A percentile compares a stretch with the other conserved stretches of the same genome.
Evolutionary conservation across 345 rosid genomes (phyloP).

Genomic region (Cardamine chenopodiifolia): DNA sequence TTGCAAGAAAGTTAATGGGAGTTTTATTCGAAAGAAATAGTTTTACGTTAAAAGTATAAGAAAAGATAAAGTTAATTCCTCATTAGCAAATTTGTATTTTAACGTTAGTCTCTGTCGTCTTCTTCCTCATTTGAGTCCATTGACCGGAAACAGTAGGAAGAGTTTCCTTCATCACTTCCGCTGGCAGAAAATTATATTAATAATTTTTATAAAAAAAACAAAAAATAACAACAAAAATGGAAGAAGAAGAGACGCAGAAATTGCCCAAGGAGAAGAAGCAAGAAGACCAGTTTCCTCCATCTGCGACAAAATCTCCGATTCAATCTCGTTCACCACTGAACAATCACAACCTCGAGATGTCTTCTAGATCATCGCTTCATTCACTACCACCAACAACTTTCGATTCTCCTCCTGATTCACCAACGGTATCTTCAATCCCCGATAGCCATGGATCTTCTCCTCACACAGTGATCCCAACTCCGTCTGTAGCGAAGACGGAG

Average conservation of each 20-base stretch:
- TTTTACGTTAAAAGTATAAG: not conserved
- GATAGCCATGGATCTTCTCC: slow-evolving; percentile 53
- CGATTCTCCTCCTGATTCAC: slow-evolving; percentile 48
- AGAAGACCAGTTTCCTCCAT: no score
- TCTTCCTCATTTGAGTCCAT: slow-evolving; percentile 24
- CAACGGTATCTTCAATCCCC: slow-evolving; percentile 49
- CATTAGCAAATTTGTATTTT: not conserved
- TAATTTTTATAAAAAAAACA: not conserved
- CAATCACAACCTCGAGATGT: slow-evolving; percentile 22
- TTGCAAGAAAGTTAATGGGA: not conserved
- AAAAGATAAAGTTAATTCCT: not conserved
- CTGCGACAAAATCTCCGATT: not conserved
- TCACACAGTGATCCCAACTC: slow-evolving; percentile 33
- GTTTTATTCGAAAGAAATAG: not conserved
- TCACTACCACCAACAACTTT: slow-evolving; percentile 39
- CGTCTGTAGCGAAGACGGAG: slow-evolving; percentile 38
- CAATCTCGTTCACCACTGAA: not conserved
- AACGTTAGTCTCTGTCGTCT: slow-evolving; percentile 30
- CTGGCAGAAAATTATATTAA: not conserved
- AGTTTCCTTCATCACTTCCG: slow-evolving; percentile 25
- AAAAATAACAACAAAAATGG: slow-evolving; percentile 28
- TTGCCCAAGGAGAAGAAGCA: slow-evolving; percentile 20
- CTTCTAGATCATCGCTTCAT: slow-evolving; percentile 42
- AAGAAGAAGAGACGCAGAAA: slow-evolving; percentile 29
- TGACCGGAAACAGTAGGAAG: slow-evolving; percentile 26